Conservation (phyloP, 2,329 filamentous ascomycete species). For the Fusarium goolgardi region DNA sequence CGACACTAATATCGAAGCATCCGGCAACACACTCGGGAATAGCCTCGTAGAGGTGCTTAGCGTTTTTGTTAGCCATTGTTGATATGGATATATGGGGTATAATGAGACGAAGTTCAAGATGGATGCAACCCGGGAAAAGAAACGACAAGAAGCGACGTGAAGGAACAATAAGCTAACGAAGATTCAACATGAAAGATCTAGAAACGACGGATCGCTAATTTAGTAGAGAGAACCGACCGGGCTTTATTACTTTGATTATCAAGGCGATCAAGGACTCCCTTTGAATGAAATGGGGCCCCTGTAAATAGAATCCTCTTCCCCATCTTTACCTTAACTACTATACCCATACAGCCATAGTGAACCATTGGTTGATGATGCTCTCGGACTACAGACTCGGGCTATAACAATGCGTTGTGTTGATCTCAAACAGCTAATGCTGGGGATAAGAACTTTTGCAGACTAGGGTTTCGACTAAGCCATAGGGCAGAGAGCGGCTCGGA, state of each 20-base stretch:
- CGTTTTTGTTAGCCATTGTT: constrained; percentile 41
- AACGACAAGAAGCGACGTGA: background rate
- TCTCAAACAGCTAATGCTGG: constrained; percentile 8
- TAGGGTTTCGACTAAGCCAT: constrained; percentile 21
- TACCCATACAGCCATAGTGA: background rate
- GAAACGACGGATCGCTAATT: background rate
- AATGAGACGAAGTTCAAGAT: background rate
- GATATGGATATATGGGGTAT: background rate
- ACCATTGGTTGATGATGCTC: background rate
- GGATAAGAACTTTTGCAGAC: background rate
- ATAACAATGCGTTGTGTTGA: constrained; percentile 14
- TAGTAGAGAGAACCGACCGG: background rate
- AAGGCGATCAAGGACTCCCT: constrained; percentile 15
- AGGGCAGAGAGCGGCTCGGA: constrained; percentile 7
- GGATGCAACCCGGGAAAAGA: background rate
- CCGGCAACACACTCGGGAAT: constrained; percentile 38
- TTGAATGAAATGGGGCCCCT: constrained; percentile 19
- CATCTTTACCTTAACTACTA: constrained; percentile 8
- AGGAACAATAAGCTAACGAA: constrained; percentile 2
- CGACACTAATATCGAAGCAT: constrained; percentile 43
- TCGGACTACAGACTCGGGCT: background rate
- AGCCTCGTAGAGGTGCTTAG: constrained; percentile 30
- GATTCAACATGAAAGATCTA: background rate
- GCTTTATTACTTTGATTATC: background rate
- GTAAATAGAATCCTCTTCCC: background rate